Evolutionary conservation across 2,329 filamentous ascomycete species (phyloP).

Genomic region (Apiospora kogelbergensis): DNA sequence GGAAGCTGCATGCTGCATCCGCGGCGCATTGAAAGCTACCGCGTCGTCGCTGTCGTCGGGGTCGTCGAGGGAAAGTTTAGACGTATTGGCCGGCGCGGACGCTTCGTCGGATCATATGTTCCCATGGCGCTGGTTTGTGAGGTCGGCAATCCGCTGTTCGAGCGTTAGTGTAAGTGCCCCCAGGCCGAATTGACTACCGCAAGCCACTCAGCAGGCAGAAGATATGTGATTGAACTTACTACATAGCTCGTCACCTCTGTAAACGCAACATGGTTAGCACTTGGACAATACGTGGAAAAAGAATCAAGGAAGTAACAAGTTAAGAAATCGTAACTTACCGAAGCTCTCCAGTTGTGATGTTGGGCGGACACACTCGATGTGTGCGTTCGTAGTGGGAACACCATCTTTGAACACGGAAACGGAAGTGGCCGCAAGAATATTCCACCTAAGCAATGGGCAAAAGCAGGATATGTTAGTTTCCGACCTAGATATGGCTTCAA

Average conservation of each 20-base stretch:
- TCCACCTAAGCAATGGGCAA: slow-evolving; percentile 23
- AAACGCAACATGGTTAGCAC: slow-evolving; percentile 7
- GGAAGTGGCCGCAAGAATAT: slow-evolving; percentile 33
- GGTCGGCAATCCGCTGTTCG: slow-evolving; percentile 31
- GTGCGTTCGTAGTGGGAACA: slow-evolving; percentile 33
- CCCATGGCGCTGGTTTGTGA: slow-evolving; percentile 29
- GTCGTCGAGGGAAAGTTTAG: slow-evolving; percentile 14
- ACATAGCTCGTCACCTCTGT: slow-evolving; percentile 31
- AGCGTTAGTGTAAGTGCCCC: background rate
- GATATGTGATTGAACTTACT: slow-evolving; percentile 24
- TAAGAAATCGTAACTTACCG: slow-evolving; percentile 28
- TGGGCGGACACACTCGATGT: slow-evolving; percentile 30
- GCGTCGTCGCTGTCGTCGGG: background rate
- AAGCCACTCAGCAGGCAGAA: slow-evolving; percentile 12
- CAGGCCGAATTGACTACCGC: background rate
- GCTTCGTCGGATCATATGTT: slow-evolving; percentile 31
- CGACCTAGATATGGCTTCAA: too few species aligned
- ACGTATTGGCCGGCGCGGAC: slow-evolving; percentile 26
- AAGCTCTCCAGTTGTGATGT: slow-evolving; percentile 31
- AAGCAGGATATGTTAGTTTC: background rate
- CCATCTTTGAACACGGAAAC: slow-evolving; percentile 33
- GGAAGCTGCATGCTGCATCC: background rate
- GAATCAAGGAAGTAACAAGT: background rate
- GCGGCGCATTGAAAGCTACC: too few species aligned
- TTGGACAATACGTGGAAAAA: too few species aligned